These are phyloP conservation scores for Marsdenia floribunda DNA, from an alignment of 257 asterid genomes.

Conservation along the genomic window DNA sequence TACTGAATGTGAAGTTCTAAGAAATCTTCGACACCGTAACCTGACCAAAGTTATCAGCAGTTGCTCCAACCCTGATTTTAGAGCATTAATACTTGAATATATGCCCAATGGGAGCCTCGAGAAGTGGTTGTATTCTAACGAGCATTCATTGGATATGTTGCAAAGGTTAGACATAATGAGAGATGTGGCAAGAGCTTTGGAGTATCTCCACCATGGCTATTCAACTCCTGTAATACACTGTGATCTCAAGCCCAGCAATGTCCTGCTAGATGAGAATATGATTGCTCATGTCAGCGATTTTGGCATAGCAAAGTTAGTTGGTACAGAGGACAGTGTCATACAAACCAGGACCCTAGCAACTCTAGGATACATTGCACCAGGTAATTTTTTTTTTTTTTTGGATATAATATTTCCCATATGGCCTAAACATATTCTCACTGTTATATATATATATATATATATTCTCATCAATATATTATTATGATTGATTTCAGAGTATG, in stretches of 20 bases:
- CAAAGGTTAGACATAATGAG: slow-evolving; percentile 9
- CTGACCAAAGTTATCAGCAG: slow-evolving; percentile 4
- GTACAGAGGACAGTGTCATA: background rate
- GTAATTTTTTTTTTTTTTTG: background rate
- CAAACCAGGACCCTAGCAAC: slow-evolving; percentile 12
- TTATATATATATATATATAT: no score
- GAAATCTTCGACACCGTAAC: slow-evolving; percentile 6
- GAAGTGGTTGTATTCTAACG: slow-evolving; percentile 5
- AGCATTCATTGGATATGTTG: background rate
- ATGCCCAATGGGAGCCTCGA: slow-evolving; percentile 11
- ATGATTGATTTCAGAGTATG: slow-evolving; percentile 26
- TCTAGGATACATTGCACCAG: slow-evolving; percentile 13
- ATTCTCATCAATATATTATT: no score
- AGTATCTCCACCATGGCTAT: slow-evolving; percentile 9
- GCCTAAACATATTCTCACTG: background rate
- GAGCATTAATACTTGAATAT: background rate
- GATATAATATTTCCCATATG: no score
- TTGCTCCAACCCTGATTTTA: slow-evolving; percentile 8
- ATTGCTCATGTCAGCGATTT: slow-evolving; percentile 7
- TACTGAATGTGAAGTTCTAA: slow-evolving; percentile 17
- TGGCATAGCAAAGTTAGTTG: slow-evolving; percentile 4
- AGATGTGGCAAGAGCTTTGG: slow-evolving; percentile 7
- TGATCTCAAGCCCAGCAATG: slow-evolving; percentile 10
- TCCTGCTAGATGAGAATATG: background rate
- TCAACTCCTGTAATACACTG: background rate